Evolutionary conservation across 768 basidiomycete species (phyloP).

Genomic region (Postia placenta): DNA sequence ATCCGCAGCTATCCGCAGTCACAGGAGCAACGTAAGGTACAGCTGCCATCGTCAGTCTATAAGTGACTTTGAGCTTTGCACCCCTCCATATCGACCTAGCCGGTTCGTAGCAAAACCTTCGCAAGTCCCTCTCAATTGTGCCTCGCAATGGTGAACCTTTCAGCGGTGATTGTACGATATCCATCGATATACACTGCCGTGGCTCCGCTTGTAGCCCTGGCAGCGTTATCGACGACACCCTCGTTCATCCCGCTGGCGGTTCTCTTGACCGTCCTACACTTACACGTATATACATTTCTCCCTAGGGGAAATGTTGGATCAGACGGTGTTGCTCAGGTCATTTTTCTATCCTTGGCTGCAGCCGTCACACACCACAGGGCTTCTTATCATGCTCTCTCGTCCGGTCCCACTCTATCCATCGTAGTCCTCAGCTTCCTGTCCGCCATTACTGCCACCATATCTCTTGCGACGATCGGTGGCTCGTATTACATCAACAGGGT

Average conservation of each 20-base stretch:
- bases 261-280: slow-evolving; percentile 22
- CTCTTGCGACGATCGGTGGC: slow-evolving; percentile 21
- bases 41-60: too few relatives aligned
- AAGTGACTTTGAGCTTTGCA: too few relatives aligned
- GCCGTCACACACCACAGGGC: slow-evolving; percentile 22
- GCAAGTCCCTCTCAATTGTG: too few relatives aligned
- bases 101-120: too few relatives aligned
- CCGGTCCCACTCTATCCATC: slow-evolving; percentile 37
- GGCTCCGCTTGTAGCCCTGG: slow-evolving; percentile 13
- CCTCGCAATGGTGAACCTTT: slow-evolving; percentile 1
- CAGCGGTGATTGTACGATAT: neutral
- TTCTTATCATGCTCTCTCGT: slow-evolving; percentile 47
- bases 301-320: slow-evolving; percentile 9
- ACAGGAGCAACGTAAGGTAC: too few relatives aligned
- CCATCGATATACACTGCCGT: slow-evolving; percentile 9
- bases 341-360: slow-evolving; percentile 21
- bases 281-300: slow-evolving; percentile 17
- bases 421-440: slow-evolving; percentile 39
- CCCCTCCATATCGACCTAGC: too few relatives aligned
- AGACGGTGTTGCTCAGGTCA: slow-evolving; percentile 11
- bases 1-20: too few relatives aligned
- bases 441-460: slow-evolving; percentile 31
- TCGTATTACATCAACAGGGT: slow-evolving; percentile 35
- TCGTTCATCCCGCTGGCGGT: slow-evolving; percentile 22
- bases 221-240: slow-evolving; percentile 25